Conservation (phyloP, 1,284 basidiomycete genomes). For the Abortiporus biennis region DNA sequence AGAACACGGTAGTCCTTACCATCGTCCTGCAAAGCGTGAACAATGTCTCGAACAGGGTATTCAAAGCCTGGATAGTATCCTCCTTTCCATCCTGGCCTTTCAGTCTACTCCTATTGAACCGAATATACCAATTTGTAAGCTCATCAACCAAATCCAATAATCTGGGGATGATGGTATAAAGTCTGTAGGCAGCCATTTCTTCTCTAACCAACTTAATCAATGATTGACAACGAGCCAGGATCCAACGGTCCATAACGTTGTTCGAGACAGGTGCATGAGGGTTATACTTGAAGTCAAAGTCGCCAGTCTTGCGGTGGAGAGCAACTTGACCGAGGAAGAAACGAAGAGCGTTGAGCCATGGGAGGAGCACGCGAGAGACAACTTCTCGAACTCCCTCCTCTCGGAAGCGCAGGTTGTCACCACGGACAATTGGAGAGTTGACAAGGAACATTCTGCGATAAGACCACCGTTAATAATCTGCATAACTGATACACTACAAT, state of each 20-base stretch:
- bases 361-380: constrained; percentile 89
- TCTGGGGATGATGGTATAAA: constrained; percentile 98
- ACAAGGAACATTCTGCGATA: constrained; percentile 99
- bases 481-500: constrained; percentile 1
- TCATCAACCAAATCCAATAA: constrained; percentile 92
- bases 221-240: constrained; percentile 94
- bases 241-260: constrained; percentile 99
- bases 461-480: constrained; percentile 4
- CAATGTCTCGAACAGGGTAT: constrained; percentile 94
- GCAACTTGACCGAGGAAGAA: constrained; percentile 98
- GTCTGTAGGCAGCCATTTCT: constrained; percentile 96
- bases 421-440: constrained; percentile 97
- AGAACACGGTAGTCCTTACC: constrained; percentile 40
- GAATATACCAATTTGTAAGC: constrained; percentile 99
- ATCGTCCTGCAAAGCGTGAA: constrained; percentile 94
- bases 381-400: constrained; percentile 98
- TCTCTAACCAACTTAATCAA: constrained; percentile 88
- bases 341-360: constrained; percentile 99
- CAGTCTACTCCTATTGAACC: constrained; percentile 93
- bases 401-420: constrained; percentile 96
- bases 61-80: constrained; percentile 87
- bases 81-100: constrained; percentile 94
- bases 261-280: constrained; percentile 78
- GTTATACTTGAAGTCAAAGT: constrained; percentile 83
- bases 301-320: constrained; percentile 80